Evolutionary conservation across 2,329 filamentous ascomycete species (phyloP).

Genomic region (Amphichorda felina): DNA sequence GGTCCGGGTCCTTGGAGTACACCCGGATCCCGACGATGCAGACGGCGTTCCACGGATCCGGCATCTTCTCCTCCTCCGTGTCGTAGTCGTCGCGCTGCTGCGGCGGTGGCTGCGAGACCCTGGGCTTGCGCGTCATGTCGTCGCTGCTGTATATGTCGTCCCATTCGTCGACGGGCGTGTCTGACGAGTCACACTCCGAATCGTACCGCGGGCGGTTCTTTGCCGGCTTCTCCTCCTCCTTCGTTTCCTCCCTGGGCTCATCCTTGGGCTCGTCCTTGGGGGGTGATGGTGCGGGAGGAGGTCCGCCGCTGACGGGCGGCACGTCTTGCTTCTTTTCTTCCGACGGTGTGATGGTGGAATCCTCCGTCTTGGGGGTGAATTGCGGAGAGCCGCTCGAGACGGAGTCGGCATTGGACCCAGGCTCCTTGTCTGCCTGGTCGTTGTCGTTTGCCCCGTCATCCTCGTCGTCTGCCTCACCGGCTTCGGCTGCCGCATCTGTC

Average conservation of each 20-base stretch:
- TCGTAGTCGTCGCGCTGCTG: slow-evolving; percentile 28
- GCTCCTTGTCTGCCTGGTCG: background rate
- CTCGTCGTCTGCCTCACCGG: slow-evolving; percentile 4
- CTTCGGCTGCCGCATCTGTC: slow-evolving; percentile 1
- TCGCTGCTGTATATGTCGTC: slow-evolving; percentile 47
- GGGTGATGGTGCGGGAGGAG: slow-evolving; percentile 8
- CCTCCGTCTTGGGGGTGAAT: slow-evolving; percentile 18
- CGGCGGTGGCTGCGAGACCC: slow-evolving; percentile 22
- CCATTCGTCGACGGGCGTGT: slow-evolving; percentile 47
- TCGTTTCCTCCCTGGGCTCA: background rate
- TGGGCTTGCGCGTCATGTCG: slow-evolving; percentile 41
- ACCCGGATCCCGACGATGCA: slow-evolving; percentile 49
- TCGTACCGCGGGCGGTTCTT: slow-evolving; percentile 20
- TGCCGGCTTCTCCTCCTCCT: slow-evolving; percentile 7
- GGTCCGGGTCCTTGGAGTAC: slow-evolving; percentile 44
- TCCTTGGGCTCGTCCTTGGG: slow-evolving; percentile 4
- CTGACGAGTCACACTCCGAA: slow-evolving; percentile 43
- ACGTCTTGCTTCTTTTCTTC: slow-evolving; percentile 21
- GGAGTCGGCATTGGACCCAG: slow-evolving; percentile 11
- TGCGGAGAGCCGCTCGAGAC: slow-evolving; percentile 17
- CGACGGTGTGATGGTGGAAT: slow-evolving; percentile 9
- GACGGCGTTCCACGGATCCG: slow-evolving; percentile 51
- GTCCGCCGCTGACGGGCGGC: slow-evolving; percentile 13
- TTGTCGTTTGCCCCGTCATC: slow-evolving; percentile 5
- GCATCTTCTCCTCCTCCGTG: slow-evolving; percentile 43